Evolutionary conservation across 2,329 filamentous ascomycete species (phyloP), one percentile per base, ranked within the genome.

Genomic region (Monosporascus sp.): DNA sequence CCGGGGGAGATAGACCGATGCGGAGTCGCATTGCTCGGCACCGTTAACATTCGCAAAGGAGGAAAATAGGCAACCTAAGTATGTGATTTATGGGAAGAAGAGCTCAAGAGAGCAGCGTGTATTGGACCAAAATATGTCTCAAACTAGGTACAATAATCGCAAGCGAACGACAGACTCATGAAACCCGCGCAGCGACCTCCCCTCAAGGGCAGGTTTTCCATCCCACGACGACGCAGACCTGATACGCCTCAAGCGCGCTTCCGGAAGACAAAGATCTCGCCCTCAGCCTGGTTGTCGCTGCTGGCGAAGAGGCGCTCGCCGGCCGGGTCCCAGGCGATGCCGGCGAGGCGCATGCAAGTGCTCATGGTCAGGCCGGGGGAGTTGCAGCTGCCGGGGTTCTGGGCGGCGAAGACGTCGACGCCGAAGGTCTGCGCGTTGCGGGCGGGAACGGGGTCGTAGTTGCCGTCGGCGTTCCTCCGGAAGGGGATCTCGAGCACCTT

Each of bases 331-430:
- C 69, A 69, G 1, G 56, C 61, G 7, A 83, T 64, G 0, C 76
- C 76, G 0, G 78, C 76, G 6, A 78, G 76, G 6, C 80, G 70
- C 66, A 81, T 79, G 64, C 79, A 82, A n/a, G 61, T 62, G 51
- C 57, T 60, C 57, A 57, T 57, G 27, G 58, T 63, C 27, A 63
- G 52, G 18, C 56, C 57, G 20, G 67, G 63, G 3, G 76, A 75
- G 50, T 58, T 60, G 61, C 79, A 82, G 7, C 60, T 59, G 2
- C 69, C 70, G 2, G 73, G 65, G 59, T 78, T 70, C n/a, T 65
- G 57, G 53, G 81, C 78, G 17, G 71, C 68, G 49, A 83, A 69
- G 55, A 82, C 72, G 49, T 77, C 73, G 37, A 72, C 66, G 37
- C 73, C 69, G 5, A 74, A 72, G 8, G 67, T 74, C 51, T 64